phyloP scores from a whole-genome alignment of 805 yeast genomes.

The Saturnispora mendoncae region DNA sequence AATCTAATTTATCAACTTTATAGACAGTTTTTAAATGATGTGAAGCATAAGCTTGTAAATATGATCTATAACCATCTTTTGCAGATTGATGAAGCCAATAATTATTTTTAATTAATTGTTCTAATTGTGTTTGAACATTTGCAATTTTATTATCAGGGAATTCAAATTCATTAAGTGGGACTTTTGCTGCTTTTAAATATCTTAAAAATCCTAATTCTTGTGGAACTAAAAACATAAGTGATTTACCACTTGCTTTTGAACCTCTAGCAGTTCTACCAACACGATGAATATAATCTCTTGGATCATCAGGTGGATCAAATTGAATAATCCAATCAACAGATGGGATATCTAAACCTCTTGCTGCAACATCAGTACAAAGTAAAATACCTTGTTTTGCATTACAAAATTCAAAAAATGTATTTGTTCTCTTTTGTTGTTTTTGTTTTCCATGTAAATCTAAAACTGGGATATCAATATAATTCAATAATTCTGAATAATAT shows the following conservation, averaged over 20 bases:
- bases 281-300: constrained; percentile 97
- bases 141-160: constrained; percentile 92
- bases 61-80: constrained; percentile 94
- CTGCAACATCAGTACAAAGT: constrained; percentile 97
- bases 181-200: constrained; percentile 92
- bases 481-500: constrained; percentile 88
- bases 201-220: constrained; percentile 89
- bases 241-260: constrained; percentile 78
- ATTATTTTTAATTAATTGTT: constrained; percentile 82
- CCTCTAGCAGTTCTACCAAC: constrained; percentile 99
- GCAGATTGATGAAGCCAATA: constrained; percentile 94
- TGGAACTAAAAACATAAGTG: constrained; percentile 92
- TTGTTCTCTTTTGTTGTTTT: constrained; percentile 97
- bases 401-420: constrained; percentile 96
- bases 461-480: constrained; percentile 95
- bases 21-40: constrained; percentile 95
- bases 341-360: constrained; percentile 98
- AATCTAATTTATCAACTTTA: constrained; percentile 89
- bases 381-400: constrained; percentile 91
- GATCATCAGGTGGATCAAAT: constrained; percentile 99
- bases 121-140: constrained; percentile 89
- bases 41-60: constrained; percentile 93
- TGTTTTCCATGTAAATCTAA: constrained; percentile 96
- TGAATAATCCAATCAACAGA: constrained; percentile 98
- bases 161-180: constrained; percentile 94